A percentile compares a stretch with the other conserved stretches of the same genome.
Conservation (phyloP, 768 basidiomycete genomes). For the Kwoniella dejecticola region DNA sequence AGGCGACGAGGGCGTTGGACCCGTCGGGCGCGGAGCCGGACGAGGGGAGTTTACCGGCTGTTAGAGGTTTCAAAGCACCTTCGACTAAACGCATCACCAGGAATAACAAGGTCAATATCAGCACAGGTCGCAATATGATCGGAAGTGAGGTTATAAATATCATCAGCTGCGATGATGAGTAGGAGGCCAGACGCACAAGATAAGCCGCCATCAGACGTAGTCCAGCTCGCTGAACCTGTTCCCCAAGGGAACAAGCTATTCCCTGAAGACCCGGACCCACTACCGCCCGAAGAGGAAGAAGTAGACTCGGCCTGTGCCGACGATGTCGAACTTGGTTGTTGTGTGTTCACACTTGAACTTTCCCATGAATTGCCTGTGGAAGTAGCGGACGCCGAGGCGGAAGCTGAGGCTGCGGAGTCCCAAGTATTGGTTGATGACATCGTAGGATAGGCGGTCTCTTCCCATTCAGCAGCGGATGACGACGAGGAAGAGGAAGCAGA, state of each 20-base stretch:
- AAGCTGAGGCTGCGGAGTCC: not conserved
- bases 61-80: slow-evolving; percentile 43
- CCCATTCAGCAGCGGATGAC: not conserved
- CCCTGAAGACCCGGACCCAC: not conserved
- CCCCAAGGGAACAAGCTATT: slow-evolving; percentile 23
- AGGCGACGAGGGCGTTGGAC: slow-evolving; percentile 35
- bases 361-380: too few relatives aligned
- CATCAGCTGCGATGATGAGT: too few relatives aligned
- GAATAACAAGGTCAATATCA: too few relatives aligned
- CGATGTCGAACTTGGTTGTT: slow-evolving; percentile 7
- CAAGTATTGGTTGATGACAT: slow-evolving; percentile 2
- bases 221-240: slow-evolving; percentile 19
- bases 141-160: too few relatives aligned
- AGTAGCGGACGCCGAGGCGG: not conserved
- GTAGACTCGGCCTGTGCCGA: slow-evolving; percentile 16
- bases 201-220: slow-evolving; percentile 3
- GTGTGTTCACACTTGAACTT: slow-evolving; percentile 1
- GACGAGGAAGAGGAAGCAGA: not conserved
- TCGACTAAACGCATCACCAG: too few relatives aligned
- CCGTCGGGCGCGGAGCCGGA: slow-evolving; percentile 43
- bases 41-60: slow-evolving; percentile 39
- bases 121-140: too few relatives aligned
- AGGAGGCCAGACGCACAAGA: slow-evolving; percentile 25
- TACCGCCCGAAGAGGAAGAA: slow-evolving; percentile 6
- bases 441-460: slow-evolving; percentile 12